Evolutionary conservation across 352 stramenopile genomes (phyloP), one percentile per base, ranked within the genome.

Genomic region (Phytophthora quininea): DNA sequence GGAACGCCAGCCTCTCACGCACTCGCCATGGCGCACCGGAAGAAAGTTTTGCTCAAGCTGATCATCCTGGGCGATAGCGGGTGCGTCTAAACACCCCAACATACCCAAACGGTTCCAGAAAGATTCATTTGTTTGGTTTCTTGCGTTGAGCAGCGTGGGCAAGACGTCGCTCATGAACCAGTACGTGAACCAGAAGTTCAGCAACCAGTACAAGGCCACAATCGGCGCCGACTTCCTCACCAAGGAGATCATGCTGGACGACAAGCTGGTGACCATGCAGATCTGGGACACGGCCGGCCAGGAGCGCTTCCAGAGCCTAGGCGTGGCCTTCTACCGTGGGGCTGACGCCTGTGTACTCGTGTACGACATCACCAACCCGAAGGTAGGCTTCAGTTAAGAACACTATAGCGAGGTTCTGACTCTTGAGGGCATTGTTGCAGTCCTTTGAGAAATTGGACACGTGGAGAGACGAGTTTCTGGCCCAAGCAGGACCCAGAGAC

Each of bases 131-230:
- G 19, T 24, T 24, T 24, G 19, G 19, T 24, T 24, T 24, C 27
- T 52, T 54, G 67, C 24, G 32, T 56, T 19, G 5, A 14, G 19
- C 68, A 98, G 97, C 46, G 97, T 99, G 32, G 97, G 98, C 58
- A 99, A 99, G 86, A 99, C 97, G 48, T 99, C 95, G 49, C 81
- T 99, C 35, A 99, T 99, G 97, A 99, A 99, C 82, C 96, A 99
- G 74, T 99, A 99, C 80, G 96, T 99, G 62, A 98, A 98, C 61
- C 93, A 99, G 67, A 98, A 97, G 77, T 99, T 99, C 79, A 97
- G 91, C 35, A 98, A 95, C 62, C 97, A 99, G 83, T 99, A 99
- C 87, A 99, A 99, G 73, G 97, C 97, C 24, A 99, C 98, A 4
- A 99, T 99, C 76, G 98, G 98, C 51, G 97, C 98, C 30, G 98